Base-by-base conservation (phyloP, 202 grass and related monocot genomes). In the Zizania palustris region DNA sequence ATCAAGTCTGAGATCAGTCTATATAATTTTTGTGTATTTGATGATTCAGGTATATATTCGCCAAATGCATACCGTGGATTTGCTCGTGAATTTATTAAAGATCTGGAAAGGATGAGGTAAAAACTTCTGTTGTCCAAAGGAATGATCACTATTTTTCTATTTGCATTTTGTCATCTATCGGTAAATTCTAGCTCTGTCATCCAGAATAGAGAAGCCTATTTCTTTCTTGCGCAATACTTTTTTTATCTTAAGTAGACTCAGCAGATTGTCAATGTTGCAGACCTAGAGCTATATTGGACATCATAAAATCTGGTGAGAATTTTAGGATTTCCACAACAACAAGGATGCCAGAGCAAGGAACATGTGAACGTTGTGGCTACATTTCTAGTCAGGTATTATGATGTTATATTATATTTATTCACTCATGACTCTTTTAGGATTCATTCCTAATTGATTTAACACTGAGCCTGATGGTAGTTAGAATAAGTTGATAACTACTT, bases 21-120 rank as follows among this genome's bases (percentile, higher is more conserved):
- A 80, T 59, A 64, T 65, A 11, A 28, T 16, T 59, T 22, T 77
- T 4, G 58, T 50, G 5, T 71, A 14, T 59, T 19, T 48, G 15
- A 69, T 6, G 36, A 77, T 88, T 34, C 67, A 94, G 91, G 87
- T 37, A 90, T 97, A 59, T 98, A 95, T 79, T 95, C 96, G 22
- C 85, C 96, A 67, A 98, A 98, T 85, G 96, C 96, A 74, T 98
- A 98, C 67, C 89, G 96, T 59, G 91, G 96, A 53, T 98, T 93
- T 95, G 96, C 96, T 86, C 89, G 83, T 53, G 96, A 99, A 71
- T 95, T 99, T 60, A 95, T 98, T 62, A 98, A 95, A 87, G 89
- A 98, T 92, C 73, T 98, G 82, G 96, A 95, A 90, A 95, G 89
- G 75, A 85, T 89, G 80, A 92, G 87, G 91, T 95, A 80, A 77